A percentile compares a stretch with the other conserved stretches of the same genome.
phyloP scores from a whole-genome alignment of 176 grass and related monocot species.

The Pontederia crassipes region DNA sequence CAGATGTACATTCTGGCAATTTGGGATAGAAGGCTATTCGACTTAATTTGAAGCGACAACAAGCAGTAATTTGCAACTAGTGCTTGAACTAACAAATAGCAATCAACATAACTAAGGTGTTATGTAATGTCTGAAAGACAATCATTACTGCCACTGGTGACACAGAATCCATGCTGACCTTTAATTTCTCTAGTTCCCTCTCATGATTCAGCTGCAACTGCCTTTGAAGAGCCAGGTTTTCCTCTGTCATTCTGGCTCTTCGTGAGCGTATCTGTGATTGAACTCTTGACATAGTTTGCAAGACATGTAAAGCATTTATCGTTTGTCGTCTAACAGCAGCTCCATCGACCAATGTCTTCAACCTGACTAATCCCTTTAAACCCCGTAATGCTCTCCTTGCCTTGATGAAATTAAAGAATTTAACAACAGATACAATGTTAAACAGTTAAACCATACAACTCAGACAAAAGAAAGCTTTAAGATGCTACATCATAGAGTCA shows the following conservation, averaged over 20 bases:
- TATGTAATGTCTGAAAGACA: no score
- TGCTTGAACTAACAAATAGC: no score
- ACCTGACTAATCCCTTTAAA: slow-evolving; percentile 67
- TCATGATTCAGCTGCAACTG: slow-evolving; percentile 64
- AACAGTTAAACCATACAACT: background rate
- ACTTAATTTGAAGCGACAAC: no score
- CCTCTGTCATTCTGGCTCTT: slow-evolving; percentile 69
- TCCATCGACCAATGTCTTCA: slow-evolving; percentile 77
- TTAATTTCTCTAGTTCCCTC: slow-evolving; percentile 72
- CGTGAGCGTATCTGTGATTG: slow-evolving; percentile 72
- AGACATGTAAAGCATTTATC: slow-evolving; percentile 47
- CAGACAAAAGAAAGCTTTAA: background rate
- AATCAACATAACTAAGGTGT: no score
- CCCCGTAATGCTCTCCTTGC: slow-evolving; percentile 70
- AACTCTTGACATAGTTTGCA: slow-evolving; percentile 64
- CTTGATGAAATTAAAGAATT: slow-evolving; percentile 19
- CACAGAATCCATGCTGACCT: slow-evolving; percentile 29
- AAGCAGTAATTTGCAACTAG: no score
- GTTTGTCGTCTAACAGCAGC: slow-evolving; percentile 68
- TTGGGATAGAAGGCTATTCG: no score
- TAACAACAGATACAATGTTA: background rate
- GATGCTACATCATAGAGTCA: background rate
- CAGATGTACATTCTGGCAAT: no score
- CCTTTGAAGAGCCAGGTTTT: slow-evolving; percentile 75
- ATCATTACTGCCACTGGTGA: background rate